Conservation (phyloP, 2,329 filamentous ascomycete species). For the Leptographium galeiforme region DNA sequence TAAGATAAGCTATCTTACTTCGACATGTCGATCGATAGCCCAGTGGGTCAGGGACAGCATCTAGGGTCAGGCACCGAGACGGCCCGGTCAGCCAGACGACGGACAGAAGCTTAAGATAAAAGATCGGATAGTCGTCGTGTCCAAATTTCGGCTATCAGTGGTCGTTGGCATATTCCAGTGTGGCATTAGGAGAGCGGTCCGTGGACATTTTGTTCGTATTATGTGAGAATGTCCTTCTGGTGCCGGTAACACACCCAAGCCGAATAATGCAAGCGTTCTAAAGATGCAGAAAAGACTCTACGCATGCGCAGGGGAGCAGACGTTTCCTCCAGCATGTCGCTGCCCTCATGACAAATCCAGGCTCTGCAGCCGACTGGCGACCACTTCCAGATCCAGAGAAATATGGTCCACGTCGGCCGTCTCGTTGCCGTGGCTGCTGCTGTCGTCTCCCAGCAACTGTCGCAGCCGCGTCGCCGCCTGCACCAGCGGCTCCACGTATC, state of each 20-base stretch:
- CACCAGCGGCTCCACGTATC: slow-evolving; percentile 42
- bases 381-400: slow-evolving; percentile 8
- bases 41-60: no score
- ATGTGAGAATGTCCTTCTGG: no score
- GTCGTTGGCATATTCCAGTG: no score
- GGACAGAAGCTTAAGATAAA: no score
- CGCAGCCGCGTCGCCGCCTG: slow-evolving; percentile 17
- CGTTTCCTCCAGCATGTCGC: background rate
- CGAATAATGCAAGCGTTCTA: background rate
- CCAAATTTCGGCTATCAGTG: no score
- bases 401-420: slow-evolving; percentile 1
- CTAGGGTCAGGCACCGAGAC: no score
- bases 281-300: background rate
- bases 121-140: no score
- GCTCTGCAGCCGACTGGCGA: slow-evolving; percentile 7
- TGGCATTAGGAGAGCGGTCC: no score
- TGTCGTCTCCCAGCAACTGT: background rate
- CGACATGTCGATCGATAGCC: no score
- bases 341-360: slow-evolving; percentile 7
- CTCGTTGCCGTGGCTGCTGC: background rate
- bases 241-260: slow-evolving; percentile 5
- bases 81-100: no score
- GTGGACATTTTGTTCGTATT: no score
- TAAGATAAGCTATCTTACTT: no score
- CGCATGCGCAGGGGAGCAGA: background rate